Conservation (phyloP, 2,329 filamentous ascomycete species). For the Tolypocladium album region DNA sequence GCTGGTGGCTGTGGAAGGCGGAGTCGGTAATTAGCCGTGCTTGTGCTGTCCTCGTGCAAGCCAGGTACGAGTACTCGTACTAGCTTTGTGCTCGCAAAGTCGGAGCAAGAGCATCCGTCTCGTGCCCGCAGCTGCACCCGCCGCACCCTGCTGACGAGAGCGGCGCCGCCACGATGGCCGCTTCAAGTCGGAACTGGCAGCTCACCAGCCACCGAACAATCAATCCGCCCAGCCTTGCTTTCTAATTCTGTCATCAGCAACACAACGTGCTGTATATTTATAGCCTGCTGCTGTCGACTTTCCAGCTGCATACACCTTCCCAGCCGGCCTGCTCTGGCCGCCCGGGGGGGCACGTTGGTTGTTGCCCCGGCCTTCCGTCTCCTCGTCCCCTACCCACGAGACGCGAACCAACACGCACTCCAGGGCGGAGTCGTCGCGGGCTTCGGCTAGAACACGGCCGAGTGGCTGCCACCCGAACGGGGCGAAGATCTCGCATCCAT, state of each 20-base stretch:
- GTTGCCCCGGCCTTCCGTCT: too few species aligned
- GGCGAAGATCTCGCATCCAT: neutral
- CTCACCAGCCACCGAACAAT: neutral
- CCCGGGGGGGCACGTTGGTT: neutral
- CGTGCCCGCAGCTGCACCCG: neutral
- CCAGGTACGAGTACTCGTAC: too few species aligned
- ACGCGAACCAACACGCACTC: neutral
- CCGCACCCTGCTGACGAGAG: neutral
- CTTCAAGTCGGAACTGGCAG: neutral
- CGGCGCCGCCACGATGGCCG: neutral
- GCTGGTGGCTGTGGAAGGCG: neutral
- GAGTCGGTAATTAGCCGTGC: neutral
- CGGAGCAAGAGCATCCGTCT: neutral
- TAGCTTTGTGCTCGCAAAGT: too few species aligned
- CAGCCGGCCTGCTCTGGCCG: neutral
- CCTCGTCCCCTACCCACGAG: too few species aligned
- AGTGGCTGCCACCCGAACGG: neutral
- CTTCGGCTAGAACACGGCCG: neutral
- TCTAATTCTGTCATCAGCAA: conserved; percentile 1
- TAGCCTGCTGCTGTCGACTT: neutral
- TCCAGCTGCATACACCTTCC: neutral
- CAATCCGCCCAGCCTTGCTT: neutral
- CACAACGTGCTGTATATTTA: neutral
- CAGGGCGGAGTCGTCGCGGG: neutral
- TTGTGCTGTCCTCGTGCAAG: neutral